A percentile compares a stretch with the other conserved stretches of the same genome.
These are phyloP conservation scores for Alternaria atra DNA, from an alignment of 2,329 filamentous ascomycete species.

Conservation along the genomic window DNA sequence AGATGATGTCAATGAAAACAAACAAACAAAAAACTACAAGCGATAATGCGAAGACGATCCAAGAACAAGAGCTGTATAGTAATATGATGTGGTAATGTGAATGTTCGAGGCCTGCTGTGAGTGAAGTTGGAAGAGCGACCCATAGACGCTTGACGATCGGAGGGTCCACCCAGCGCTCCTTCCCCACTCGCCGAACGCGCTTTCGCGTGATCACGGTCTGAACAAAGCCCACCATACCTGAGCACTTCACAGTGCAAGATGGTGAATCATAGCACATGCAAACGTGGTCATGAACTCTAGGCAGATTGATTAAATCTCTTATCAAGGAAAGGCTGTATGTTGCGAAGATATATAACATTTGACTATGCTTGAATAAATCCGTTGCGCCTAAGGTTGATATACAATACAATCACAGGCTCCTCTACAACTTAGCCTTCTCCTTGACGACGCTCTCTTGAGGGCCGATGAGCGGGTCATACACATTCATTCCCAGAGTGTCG, in stretches of 20 bases:
- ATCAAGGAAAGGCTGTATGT: not conserved
- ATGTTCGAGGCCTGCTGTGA: slow-evolving; percentile 7
- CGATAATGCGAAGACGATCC: not conserved
- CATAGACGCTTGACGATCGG: slow-evolving; percentile 19
- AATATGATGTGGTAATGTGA: slow-evolving; percentile 14
- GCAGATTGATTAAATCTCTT: not conserved
- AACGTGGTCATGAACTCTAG: no score
- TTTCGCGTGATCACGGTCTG: slow-evolving; percentile 25
- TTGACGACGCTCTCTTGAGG: slow-evolving; percentile 51
- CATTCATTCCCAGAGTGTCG: slow-evolving; percentile 67
- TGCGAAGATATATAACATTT: not conserved
- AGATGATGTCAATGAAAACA: slow-evolving; percentile 1
- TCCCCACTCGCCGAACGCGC: slow-evolving; percentile 21
- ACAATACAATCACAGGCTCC: not conserved
- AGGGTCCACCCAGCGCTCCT: slow-evolving; percentile 8
- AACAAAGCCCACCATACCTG: not conserved
- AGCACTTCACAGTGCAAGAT: not conserved
- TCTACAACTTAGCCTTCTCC: slow-evolving; percentile 52
- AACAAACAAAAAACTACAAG: not conserved
- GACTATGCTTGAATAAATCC: not conserved
- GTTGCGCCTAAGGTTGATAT: slow-evolving; percentile 11
- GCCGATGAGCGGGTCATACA: slow-evolving; percentile 63
- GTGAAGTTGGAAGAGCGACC: slow-evolving; percentile 13
- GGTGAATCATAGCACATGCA: not conserved
- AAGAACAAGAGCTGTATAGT: not conserved